Conservation (phyloP, 768 basidiomycete genomes). For the Favolaschia claudopus region DNA sequence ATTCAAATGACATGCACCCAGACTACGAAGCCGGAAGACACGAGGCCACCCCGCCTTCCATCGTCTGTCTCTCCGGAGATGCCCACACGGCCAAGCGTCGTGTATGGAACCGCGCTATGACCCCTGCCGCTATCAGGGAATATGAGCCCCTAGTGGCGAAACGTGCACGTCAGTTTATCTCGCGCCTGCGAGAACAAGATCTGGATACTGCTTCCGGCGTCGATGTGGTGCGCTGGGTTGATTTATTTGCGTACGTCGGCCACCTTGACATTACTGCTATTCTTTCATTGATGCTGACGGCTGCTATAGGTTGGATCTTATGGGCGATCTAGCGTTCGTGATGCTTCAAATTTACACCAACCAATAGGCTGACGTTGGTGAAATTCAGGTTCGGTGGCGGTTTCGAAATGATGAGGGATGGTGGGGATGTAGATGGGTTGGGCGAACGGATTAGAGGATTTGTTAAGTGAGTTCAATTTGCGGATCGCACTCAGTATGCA, state of each 20-base stretch:
- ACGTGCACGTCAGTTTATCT: conserved; percentile 48
- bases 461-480: conserved; percentile 45
- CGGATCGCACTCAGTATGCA: background rate
- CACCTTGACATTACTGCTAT: too few species aligned
- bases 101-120: conserved; percentile 59
- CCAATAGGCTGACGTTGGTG: background rate
- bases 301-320: conserved; percentile 42
- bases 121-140: conserved; percentile 49
- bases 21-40: conserved; percentile 9
- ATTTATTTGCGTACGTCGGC: conserved; percentile 47
- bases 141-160: conserved; percentile 49
- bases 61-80: conserved; percentile 8
- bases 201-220: too few species aligned
- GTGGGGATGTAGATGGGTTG: conserved; percentile 50
- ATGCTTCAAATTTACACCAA: conserved; percentile 6
- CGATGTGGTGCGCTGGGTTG: conserved; percentile 44
- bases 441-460: conserved; percentile 52
- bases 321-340: conserved; percentile 47
- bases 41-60: background rate
- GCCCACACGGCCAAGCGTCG: conserved; percentile 51
- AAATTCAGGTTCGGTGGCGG: conserved; percentile 31
- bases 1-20: too few species aligned
- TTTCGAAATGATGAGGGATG: conserved; percentile 42
- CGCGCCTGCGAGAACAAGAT: conserved; percentile 38
- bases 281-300: background rate